A percentile compares a stretch with the other conserved stretches of the same genome.
Conservation (phyloP, 2,329 filamentous ascomycete genomes). For the Pyrenophora graminea region DNA sequence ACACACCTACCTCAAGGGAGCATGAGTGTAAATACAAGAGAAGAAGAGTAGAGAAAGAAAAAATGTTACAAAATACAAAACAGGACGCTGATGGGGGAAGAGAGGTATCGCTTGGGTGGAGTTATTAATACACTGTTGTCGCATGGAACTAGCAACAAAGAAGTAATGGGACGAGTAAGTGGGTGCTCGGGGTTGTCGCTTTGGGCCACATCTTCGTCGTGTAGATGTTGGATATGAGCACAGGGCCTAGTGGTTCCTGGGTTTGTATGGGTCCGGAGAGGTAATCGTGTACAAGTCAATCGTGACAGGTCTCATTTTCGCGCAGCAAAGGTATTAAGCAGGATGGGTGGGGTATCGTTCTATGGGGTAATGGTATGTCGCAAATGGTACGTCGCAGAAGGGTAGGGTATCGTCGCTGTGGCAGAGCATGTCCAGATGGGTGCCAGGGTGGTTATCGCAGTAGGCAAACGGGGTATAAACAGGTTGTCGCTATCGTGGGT, state of each 20-base stretch:
- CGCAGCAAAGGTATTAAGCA: background rate
- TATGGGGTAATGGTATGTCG: slow-evolving; percentile 7
- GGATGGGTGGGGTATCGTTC: slow-evolving; percentile 2
- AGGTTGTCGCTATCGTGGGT: slow-evolving; percentile 12
- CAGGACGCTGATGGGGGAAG: too few relatives aligned
- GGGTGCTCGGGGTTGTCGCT: too few relatives aligned
- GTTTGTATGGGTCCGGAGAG: slow-evolving; percentile 4
- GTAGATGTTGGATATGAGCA: too few relatives aligned
- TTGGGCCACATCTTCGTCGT: too few relatives aligned
- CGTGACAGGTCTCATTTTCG: slow-evolving; percentile 10
- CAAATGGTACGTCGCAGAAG: slow-evolving; percentile 13
- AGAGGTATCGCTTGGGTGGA: too few relatives aligned
- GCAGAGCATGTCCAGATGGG: slow-evolving; percentile 23
- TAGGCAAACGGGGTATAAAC: slow-evolving; percentile 15
- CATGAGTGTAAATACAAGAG: too few relatives aligned
- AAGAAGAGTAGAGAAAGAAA: too few relatives aligned
- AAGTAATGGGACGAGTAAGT: too few relatives aligned
- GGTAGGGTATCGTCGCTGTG: slow-evolving; percentile 4
- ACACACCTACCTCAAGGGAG: too few relatives aligned
- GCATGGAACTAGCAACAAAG: too few relatives aligned
- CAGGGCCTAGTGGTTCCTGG: background rate
- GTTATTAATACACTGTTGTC: too few relatives aligned
- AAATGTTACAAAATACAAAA: too few relatives aligned
- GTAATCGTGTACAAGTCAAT: slow-evolving; percentile 4
- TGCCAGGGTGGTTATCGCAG: slow-evolving; percentile 14